Conservation (phyloP, 805 yeast genomes). For the Candida krabiensis region DNA sequence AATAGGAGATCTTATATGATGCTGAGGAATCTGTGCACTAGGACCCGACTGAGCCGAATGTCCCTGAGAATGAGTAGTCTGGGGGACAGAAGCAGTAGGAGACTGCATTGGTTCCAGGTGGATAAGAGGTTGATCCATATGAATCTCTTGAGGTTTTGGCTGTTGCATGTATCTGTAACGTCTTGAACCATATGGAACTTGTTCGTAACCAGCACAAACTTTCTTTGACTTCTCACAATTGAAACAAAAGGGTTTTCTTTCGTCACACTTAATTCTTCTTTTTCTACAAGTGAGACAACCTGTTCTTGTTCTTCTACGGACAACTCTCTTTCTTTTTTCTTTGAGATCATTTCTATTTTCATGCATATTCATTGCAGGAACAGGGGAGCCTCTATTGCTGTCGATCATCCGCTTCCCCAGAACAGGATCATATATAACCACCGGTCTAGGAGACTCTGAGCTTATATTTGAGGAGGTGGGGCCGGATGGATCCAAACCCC, state of each 20-base stretch:
- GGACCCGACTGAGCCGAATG: not conserved
- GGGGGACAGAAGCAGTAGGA: not conserved
- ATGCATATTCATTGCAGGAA: not conserved
- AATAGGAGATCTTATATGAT: not conserved
- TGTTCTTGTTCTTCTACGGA: constrained; percentile 65
- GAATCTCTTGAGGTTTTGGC: constrained; percentile 22
- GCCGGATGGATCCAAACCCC: not conserved
- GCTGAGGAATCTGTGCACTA: not conserved
- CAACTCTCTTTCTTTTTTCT: constrained; percentile 39
- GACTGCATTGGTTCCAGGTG: constrained; percentile 9
- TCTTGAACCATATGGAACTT: constrained; percentile 29
- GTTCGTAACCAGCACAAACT: constrained; percentile 68
- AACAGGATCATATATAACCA: constrained; percentile 10
- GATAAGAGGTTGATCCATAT: constrained; percentile 11
- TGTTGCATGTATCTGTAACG: constrained; percentile 28
- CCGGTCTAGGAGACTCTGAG: not conserved
- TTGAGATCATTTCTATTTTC: constrained; percentile 22
- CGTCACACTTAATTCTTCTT: constrained; percentile 75
- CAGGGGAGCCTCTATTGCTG: constrained; percentile 3
- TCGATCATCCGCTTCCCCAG: constrained; percentile 10
- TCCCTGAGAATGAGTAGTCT: not conserved
- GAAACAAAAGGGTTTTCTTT: constrained; percentile 64
- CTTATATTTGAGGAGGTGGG: not conserved
- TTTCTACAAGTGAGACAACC: constrained; percentile 76
- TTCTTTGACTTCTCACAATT: constrained; percentile 68